Evolutionary conservation across 139 green algal species (phyloP).

Genomic region (Nannochloris sp.): DNA sequence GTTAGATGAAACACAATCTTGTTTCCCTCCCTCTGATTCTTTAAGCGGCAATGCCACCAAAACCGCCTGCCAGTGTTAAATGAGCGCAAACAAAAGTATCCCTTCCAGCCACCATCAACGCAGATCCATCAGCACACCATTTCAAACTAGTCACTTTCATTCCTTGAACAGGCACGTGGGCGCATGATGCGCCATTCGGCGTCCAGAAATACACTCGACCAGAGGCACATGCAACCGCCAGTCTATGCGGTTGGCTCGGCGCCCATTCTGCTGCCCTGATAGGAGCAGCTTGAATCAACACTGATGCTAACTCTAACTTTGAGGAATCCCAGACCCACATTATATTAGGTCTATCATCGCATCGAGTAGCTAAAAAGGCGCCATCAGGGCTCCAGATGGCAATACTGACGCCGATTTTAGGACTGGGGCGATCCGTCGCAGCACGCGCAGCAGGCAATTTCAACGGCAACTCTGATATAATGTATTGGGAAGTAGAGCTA

Average conservation of each 20-base stretch:
- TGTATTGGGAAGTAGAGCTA: constrained; percentile 56
- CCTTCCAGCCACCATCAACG: constrained; percentile 47
- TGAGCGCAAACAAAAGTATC: constrained; percentile 67
- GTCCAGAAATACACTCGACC: constrained; percentile 75
- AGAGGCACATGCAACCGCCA: constrained; percentile 47
- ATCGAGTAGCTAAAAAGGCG: constrained; percentile 57
- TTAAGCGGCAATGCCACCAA: no score
- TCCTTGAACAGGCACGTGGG: constrained; percentile 62
- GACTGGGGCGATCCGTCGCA: constrained; percentile 49
- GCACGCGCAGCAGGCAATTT: constrained; percentile 28
- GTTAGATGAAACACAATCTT: no score
- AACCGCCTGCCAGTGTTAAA: no score
- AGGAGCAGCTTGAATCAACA: constrained; percentile 53
- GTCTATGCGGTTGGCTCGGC: constrained; percentile 21
- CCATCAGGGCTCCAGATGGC: constrained; percentile 59
- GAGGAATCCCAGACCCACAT: constrained; percentile 78
- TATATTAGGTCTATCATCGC: constrained; percentile 57
- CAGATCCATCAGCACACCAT: constrained; percentile 43
- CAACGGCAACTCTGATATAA: constrained; percentile 47
- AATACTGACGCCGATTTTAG: constrained; percentile 58
- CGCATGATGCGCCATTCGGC: constrained; percentile 64
- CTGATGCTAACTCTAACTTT: constrained; percentile 44
- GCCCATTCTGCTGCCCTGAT: constrained; percentile 54
- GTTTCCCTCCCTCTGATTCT: no score
- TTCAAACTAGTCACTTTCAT: constrained; percentile 45